Base-by-base conservation (phyloP, 2,329 filamentous ascomycete species). In the Microsporum audouinii region DNA sequence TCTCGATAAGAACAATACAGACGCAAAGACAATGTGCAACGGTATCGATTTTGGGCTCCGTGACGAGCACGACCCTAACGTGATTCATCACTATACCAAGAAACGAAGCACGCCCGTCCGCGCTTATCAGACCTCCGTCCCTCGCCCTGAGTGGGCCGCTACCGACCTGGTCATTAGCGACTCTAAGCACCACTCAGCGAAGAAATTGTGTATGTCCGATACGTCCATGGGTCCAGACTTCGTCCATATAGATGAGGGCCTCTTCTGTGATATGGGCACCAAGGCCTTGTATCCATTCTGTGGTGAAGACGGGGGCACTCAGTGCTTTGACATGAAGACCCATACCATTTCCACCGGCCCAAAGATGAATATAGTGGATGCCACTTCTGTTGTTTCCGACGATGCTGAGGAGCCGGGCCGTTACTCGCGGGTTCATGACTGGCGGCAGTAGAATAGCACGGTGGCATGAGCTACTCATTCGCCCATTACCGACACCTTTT, bases 241-340 rank as follows among this genome's bases (percentile, higher is more conserved):
- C 29, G 70, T 71, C 29, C 72, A 70, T 5, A 59, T 65, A 7
- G 58, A 60, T 2, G 71, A 73, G 60, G 63, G 63, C 2, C 14
- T 70, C 5, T 73, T 71, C 61, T 74, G 71, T 63, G 70, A 73
- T 58, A 74, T 73, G 70, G 63, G 63, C 2, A 60, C 63, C 5
- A 68, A 69, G 57, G 61, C n/a, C 10, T 53, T 53, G 27, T 51
- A 51, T 51, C 7, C 27, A 29, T 53, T 53, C 31, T 53, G 27
- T 8, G 29, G 29, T 33, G 23, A 33, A 29, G 47, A 14, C 12
- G n/a, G 29, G 12, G 14, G 29, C 10, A 14, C 47, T n/a, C 17
- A 29, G 1, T 51, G 47, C 23, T 51, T 51, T 51, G 47, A 51
- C 47, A 6, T 51, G 47, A 23, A 51, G 47, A 10, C 3, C 10